Conservation (phyloP, 169 alveolate species). For the Cyclospora cayetanensis region DNA sequence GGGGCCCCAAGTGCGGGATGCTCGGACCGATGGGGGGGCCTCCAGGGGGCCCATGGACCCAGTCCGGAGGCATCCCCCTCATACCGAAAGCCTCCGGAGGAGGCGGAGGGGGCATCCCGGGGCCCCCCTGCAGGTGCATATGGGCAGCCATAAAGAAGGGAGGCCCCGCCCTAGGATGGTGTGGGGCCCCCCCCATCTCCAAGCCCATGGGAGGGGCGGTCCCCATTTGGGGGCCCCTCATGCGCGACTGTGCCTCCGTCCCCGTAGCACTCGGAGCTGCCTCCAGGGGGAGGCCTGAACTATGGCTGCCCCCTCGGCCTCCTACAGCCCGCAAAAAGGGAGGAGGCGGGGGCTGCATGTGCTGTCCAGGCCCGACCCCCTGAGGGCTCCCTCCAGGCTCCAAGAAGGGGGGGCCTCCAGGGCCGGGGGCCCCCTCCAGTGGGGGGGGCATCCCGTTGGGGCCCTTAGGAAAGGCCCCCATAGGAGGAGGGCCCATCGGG, state of each 20-base stretch:
- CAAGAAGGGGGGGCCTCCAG: slow-evolving; percentile 14
- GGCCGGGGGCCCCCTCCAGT: slow-evolving; percentile 12
- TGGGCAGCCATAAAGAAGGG: neutral
- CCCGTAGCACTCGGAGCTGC: neutral
- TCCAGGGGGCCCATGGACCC: slow-evolving; percentile 16
- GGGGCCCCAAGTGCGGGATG: neutral
- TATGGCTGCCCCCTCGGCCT: slow-evolving; percentile 5
- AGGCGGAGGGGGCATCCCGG: slow-evolving; percentile 26
- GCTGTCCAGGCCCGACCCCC: slow-evolving; percentile 4
- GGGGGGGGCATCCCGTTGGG: neutral
- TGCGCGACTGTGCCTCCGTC: neutral
- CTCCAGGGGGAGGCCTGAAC: neutral
- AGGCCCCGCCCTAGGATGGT: slow-evolving; percentile 10
- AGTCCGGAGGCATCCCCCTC: slow-evolving; percentile 7
- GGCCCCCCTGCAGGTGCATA: slow-evolving; percentile 30
- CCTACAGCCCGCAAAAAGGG: neutral
- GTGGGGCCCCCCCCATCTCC: neutral
- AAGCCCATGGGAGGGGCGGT: neutral
- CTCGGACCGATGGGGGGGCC: neutral
- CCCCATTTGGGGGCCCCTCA: slow-evolving; percentile 29
- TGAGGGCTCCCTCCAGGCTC: slow-evolving; percentile 4
- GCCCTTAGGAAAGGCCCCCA: neutral
- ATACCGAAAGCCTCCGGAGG: slow-evolving; percentile 35
- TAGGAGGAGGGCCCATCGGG: no score
- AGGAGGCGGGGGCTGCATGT: slow-evolving; percentile 24